Percentiles rank a stretch among this genome's conserved stretches.
These are phyloP conservation scores for Vachellia collinsii DNA, from an alignment of 306 rosid species.

Conservation along the genomic window DNA sequence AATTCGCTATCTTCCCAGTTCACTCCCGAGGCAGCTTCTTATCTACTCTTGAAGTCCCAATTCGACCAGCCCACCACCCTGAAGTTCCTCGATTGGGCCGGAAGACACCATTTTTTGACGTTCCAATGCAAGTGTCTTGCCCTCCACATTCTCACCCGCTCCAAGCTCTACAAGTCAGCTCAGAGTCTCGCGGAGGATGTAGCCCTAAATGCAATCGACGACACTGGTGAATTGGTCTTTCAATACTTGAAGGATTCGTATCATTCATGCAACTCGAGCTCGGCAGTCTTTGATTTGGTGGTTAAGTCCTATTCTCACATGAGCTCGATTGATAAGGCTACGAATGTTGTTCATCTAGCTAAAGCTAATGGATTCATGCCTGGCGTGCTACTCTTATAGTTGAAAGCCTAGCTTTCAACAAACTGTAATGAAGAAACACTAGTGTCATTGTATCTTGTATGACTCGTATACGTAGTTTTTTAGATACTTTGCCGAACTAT, in stretches of 20 bases:
- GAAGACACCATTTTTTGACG: constrained; percentile 55
- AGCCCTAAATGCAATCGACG: constrained; percentile 42
- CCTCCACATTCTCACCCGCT: constrained; percentile 80
- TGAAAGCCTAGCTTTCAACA: not conserved
- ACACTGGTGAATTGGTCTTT: constrained; percentile 55
- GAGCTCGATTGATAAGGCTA: constrained; percentile 50
- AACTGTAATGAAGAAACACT: not conserved
- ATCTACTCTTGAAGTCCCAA: constrained; percentile 74
- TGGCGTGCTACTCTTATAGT: constrained; percentile 34
- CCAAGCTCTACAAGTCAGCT: constrained; percentile 71
- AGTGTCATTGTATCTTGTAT: not conserved
- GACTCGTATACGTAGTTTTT: too few relatives aligned
- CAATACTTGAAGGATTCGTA: constrained; percentile 57
- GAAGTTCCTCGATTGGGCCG: constrained; percentile 75
- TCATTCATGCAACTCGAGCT: constrained; percentile 59
- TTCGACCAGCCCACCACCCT: constrained; percentile 53
- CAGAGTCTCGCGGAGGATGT: constrained; percentile 75
- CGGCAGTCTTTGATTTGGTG: constrained; percentile 75
- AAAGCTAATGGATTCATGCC: constrained; percentile 66
- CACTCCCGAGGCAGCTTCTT: constrained; percentile 76
- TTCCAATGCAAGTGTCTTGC: constrained; percentile 68
- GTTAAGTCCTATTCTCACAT: constrained; percentile 70
- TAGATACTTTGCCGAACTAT: not conserved
- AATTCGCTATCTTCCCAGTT: constrained; percentile 55
- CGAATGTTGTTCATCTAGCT: constrained; percentile 56